phyloP scores from a whole-genome alignment of 805 yeast species.

The Vanderwaltozyma verrucispora region DNA sequence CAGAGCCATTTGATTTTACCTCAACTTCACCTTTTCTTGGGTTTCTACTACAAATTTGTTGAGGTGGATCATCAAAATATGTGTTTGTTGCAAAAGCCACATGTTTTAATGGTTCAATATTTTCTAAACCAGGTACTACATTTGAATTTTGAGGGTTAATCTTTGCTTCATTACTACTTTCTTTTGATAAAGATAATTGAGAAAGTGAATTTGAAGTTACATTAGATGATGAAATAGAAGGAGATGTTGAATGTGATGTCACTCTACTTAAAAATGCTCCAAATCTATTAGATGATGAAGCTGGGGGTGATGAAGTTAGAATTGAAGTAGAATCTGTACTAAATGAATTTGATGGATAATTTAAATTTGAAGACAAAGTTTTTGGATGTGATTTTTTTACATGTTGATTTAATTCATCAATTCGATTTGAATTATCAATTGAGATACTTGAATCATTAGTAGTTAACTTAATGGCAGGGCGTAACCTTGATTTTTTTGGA shows the following conservation, averaged over 20 bases:
- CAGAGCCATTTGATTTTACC: conserved; percentile 41
- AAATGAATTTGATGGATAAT: too few relatives aligned
- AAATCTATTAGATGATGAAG: conserved; percentile 16
- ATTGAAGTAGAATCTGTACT: too few relatives aligned
- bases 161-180: background rate
- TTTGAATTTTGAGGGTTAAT: conserved; percentile 4
- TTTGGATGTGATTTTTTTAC: too few relatives aligned
- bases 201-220: background rate
- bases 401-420: too few relatives aligned
- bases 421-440: too few relatives aligned
- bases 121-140: conserved; percentile 33
- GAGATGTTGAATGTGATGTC: conserved; percentile 13
- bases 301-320: background rate
- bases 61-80: conserved; percentile 76
- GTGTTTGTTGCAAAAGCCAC: conserved; percentile 74
- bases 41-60: conserved; percentile 71
- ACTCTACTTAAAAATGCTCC: conserved; percentile 27
- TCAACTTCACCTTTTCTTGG: conserved; percentile 81
- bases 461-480: conserved; percentile 35
- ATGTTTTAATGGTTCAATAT: conserved; percentile 39
- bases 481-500: conserved; percentile 37
- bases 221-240: background rate
- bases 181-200: too few relatives aligned
- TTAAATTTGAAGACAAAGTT: too few relatives aligned
- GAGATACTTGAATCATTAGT: background rate